A percentile compares a stretch with the other conserved stretches of the same genome.
Conservation (phyloP, 306 rosid species). For the Sicyos edulis region DNA sequence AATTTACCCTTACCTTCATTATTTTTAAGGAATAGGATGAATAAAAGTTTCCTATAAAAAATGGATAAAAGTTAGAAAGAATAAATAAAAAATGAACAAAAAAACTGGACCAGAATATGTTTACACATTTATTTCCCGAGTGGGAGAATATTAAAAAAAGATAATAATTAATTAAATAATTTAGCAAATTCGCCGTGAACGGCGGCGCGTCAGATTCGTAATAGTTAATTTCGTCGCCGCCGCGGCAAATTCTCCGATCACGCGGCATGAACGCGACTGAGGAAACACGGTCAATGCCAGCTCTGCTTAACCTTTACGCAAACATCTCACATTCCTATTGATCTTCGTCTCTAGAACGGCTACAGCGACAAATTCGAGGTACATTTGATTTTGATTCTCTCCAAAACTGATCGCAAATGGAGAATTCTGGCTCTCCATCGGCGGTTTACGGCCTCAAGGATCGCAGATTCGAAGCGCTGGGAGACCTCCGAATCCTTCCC, state of each 20-base stretch:
- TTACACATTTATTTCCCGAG: not conserved
- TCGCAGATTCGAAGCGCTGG: slow-evolving; percentile 75
- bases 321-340: not conserved
- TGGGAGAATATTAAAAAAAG: not conserved
- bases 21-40: too few species aligned
- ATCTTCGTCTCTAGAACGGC: not conserved
- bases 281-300: not conserved
- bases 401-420: slow-evolving; percentile 30
- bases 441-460: slow-evolving; percentile 30
- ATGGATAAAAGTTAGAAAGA: not conserved
- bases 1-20: too few species aligned
- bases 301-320: slow-evolving; percentile 18
- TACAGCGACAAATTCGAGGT: not conserved
- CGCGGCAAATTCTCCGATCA: not conserved
- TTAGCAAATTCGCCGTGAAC: not conserved
- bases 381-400: not conserved
- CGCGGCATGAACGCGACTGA: slow-evolving; percentile 13
- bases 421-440: slow-evolving; percentile 23
- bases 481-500: slow-evolving; percentile 65
- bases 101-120: not conserved
- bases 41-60: too few species aligned
- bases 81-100: not conserved
- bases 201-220: slow-evolving; percentile 14
- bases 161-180: not conserved
- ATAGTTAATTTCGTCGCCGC: not conserved